Conservation (phyloP, 164 flowering plant species). For the Magnolia changhungtana region DNA sequence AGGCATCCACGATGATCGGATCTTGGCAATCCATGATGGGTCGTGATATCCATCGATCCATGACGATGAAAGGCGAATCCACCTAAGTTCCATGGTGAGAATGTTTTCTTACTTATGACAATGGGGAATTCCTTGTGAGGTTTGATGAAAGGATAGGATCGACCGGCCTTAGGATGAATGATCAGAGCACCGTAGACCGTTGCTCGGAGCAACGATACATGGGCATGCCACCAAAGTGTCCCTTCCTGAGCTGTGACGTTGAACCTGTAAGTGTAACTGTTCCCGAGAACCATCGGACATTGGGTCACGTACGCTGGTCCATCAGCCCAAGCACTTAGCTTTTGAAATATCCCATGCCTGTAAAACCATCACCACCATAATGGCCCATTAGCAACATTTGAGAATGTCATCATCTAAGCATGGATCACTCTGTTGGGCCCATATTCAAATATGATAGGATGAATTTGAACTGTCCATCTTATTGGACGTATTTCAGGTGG, state of each 20-base stretch:
- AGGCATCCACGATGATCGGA: too few species aligned
- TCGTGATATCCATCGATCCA: too few species aligned
- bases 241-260: constrained; percentile 28
- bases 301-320: constrained; percentile 27
- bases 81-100: too few species aligned
- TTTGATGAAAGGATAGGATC: constrained; percentile 15
- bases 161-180: constrained; percentile 18
- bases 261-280: constrained; percentile 23
- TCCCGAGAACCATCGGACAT: constrained; percentile 26
- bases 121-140: constrained; percentile 26
- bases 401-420: too few species aligned
- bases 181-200: constrained; percentile 28
- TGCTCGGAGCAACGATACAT: constrained; percentile 21
- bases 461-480: too few species aligned
- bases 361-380: not conserved
- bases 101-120: constrained; percentile 16
- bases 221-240: constrained; percentile 33
- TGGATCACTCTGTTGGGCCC: too few species aligned
- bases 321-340: constrained; percentile 21
- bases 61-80: too few species aligned
- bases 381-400: too few species aligned
- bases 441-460: too few species aligned
- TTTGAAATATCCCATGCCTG: constrained; percentile 33
- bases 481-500: too few species aligned
- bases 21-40: too few species aligned